A percentile compares a stretch with the other conserved stretches of the same genome.
phyloP scores from a whole-genome alignment of 441 rosid genomes.

The Pelargonium myrrhifolium region DNA sequence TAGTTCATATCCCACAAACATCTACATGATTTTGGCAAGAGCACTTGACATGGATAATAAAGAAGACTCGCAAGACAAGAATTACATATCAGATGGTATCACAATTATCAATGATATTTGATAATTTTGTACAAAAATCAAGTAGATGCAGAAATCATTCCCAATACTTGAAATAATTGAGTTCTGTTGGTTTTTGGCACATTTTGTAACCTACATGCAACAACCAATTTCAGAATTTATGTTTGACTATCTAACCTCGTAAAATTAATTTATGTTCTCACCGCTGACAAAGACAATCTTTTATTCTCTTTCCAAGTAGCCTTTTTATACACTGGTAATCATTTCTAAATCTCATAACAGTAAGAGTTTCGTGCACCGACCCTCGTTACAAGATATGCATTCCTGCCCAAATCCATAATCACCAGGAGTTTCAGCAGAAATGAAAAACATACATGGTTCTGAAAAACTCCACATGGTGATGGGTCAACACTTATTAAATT shows the following conservation, averaged over 20 bases:
- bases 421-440: neutral
- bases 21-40: neutral
- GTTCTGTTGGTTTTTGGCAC: neutral
- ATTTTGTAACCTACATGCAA: neutral
- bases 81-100: no score
- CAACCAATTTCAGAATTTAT: neutral
- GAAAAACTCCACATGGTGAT: neutral
- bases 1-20: neutral
- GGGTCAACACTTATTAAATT: neutral
- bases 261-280: neutral
- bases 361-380: neutral
- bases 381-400: neutral
- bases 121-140: neutral
- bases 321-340: neutral
- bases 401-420: neutral
- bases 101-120: no score
- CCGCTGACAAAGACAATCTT: no score
- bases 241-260: neutral
- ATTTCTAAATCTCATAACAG: neutral
- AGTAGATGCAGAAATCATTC: neutral
- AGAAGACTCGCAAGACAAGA: no score
- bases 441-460: neutral
- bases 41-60: neutral
- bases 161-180: neutral
- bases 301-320: no score